These are phyloP conservation scores for Globisporangium yorkense DNA, from an alignment of 352 stramenopile genomes.

Conservation along the genomic window DNA sequence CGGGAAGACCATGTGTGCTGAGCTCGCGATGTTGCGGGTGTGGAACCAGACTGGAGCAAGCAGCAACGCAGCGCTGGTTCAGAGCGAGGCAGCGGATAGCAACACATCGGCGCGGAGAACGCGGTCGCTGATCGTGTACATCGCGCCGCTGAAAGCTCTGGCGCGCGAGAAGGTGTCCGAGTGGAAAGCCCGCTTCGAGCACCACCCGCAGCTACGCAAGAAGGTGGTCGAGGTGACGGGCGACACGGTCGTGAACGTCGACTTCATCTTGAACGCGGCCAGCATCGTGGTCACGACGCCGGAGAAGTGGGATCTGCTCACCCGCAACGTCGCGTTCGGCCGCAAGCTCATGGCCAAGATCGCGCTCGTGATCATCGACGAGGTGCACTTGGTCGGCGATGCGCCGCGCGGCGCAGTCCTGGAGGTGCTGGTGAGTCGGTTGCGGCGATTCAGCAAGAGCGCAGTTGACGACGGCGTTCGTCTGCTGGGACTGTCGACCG, in stretches of 20 bases:
- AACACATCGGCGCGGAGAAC: too few relatives aligned
- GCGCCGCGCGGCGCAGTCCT: conserved; percentile 89
- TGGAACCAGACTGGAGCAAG: conserved; percentile 48
- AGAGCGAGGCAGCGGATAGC: not conserved
- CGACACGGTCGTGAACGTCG: conserved; percentile 93
- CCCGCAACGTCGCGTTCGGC: conserved; percentile 81
- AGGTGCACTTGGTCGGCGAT: conserved; percentile 97
- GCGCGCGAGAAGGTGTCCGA: conserved; percentile 95
- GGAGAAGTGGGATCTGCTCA: conserved; percentile 98
- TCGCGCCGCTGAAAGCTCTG: conserved; percentile 96
- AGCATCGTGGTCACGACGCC: conserved; percentile 97
- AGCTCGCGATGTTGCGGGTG: conserved; percentile 96
- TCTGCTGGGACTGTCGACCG: conserved; percentile 95
- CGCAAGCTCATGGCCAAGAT: conserved; percentile 62
- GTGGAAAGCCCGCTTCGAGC: conserved; percentile 93
- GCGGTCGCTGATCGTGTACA: conserved; percentile 92
- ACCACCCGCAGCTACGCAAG: conserved; percentile 73
- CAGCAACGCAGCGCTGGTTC: not conserved
- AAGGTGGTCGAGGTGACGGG: conserved; percentile 96
- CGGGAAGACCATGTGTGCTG: conserved; percentile 96
- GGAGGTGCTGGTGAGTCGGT: conserved; percentile 88
- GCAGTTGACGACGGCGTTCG: conserved; percentile 56
- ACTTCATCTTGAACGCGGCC: conserved; percentile 85
- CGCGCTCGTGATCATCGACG: conserved; percentile 94
- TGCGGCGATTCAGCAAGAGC: conserved; percentile 74